Evolutionary conservation across 2,329 filamentous ascomycete species (phyloP), one percentile per base, ranked within the genome.

Genomic region (Pseudogymnoascus sp.): DNA sequence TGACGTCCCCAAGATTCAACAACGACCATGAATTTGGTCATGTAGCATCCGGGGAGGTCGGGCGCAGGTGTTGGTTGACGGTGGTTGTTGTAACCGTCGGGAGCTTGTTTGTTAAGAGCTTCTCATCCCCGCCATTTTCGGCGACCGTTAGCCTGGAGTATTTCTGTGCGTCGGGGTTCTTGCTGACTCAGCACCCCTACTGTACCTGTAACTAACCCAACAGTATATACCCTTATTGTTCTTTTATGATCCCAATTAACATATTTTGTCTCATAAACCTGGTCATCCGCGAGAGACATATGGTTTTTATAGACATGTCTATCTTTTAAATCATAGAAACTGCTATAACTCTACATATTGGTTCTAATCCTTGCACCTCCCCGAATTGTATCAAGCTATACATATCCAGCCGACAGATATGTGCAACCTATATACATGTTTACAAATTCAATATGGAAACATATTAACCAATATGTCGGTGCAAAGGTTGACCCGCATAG

Each of bases 1-100:
- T 67, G 72, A 73, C 71, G 70, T 74, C 72, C 72, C 72, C 72
- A 72, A 73, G 71, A 72, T 72, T 73, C 65, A 72, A 72, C 72
- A 68, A 69, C 70, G 70, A 72, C 72, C 72, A 67, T 63, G 36
- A 60, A 60, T 59, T 62, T 67, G 70, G 70, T 72, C 70, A 72
- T 73, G 70, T 70, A 72, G 67, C 64, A 71, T 72, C 70, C 69
- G 70, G 71, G 72, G 70, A 71, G 38, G 70, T 70, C 70, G 50
- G 28, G 50, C 50, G 50, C 50, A 56, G 50, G 28, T 34, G 50
- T 34, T 56, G 46, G 46, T 68, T 64, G 66, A 59, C 53, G 64
- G 59, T 63, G 63, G 59, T 61, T 42, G 59, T 16, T 40, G 37
- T 61, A 61, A 61, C 46, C 37, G 23, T 64, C 28, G 28, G 53